phyloP scores from a whole-genome alignment of 78 protist genomes.

The Acrasis kona region DNA sequence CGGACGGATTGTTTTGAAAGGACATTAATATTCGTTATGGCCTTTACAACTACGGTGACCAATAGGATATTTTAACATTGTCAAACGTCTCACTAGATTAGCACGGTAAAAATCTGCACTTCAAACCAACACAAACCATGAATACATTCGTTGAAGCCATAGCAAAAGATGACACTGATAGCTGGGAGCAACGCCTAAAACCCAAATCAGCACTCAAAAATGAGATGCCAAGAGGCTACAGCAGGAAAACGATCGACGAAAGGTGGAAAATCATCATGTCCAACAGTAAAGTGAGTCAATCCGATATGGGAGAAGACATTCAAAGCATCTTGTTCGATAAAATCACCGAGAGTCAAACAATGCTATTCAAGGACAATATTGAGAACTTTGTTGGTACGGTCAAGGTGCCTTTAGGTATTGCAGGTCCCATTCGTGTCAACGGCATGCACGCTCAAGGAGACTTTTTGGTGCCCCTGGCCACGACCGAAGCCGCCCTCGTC shows the following conservation, averaged over 20 bases:
- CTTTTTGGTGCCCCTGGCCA: constrained; percentile 67
- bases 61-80: too few species aligned
- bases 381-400: constrained; percentile 13
- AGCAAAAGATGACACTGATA: too few species aligned
- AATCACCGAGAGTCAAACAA: neutral
- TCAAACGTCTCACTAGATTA: too few species aligned
- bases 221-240: neutral
- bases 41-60: too few species aligned
- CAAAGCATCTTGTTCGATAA: neutral
- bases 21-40: too few species aligned
- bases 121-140: too few species aligned
- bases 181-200: neutral
- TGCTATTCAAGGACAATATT: neutral
- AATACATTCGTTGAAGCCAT: too few species aligned
- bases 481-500: constrained; percentile 80
- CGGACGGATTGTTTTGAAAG: too few species aligned
- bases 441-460: constrained; percentile 8
- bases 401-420: constrained; percentile 71
- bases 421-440: constrained; percentile 67
- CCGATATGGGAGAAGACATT: neutral
- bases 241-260: neutral
- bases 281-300: neutral
- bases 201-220: neutral
- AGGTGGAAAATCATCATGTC: neutral
- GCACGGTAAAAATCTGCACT: too few species aligned